phyloP scores from a whole-genome alignment of 306 rosid genomes.

The Pyrus communis region DNA sequence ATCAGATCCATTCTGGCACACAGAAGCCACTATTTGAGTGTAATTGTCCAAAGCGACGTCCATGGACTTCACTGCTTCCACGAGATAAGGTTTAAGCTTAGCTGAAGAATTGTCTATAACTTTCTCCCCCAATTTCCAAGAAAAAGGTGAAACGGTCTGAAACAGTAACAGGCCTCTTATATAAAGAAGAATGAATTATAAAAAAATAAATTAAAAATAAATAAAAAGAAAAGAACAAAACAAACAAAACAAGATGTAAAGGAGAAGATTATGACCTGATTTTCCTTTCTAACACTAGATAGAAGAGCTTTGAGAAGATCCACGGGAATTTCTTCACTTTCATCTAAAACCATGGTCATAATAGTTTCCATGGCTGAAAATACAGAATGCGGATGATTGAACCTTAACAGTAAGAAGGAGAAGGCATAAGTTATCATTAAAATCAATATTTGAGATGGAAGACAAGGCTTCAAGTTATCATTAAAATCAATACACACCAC shows the following conservation, averaged over 20 bases:
- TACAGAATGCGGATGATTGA: slow-evolving; percentile 40
- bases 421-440: background rate
- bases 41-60: slow-evolving; percentile 42
- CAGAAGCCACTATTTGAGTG: slow-evolving; percentile 32
- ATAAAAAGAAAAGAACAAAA: background rate
- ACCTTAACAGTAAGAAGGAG: slow-evolving; percentile 40
- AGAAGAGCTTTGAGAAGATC: slow-evolving; percentile 53
- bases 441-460: background rate
- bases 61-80: slow-evolving; percentile 38
- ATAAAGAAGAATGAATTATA: background rate
- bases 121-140: slow-evolving; percentile 59
- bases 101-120: slow-evolving; percentile 55
- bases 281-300: slow-evolving; percentile 49
- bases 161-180: slow-evolving; percentile 13
- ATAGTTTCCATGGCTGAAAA: slow-evolving; percentile 50
- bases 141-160: slow-evolving; percentile 47
- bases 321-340: slow-evolving; percentile 58
- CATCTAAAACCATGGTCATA: slow-evolving; percentile 53
- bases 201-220: background rate
- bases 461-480: background rate
- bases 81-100: slow-evolving; percentile 46
- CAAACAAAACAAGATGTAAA: slow-evolving; percentile 2
- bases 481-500: background rate
- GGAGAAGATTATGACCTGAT: slow-evolving; percentile 34
- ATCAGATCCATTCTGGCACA: slow-evolving; percentile 35